Conservation (phyloP, 192 early-diverging fungal species). For the Spizellomyces punctatus region DNA sequence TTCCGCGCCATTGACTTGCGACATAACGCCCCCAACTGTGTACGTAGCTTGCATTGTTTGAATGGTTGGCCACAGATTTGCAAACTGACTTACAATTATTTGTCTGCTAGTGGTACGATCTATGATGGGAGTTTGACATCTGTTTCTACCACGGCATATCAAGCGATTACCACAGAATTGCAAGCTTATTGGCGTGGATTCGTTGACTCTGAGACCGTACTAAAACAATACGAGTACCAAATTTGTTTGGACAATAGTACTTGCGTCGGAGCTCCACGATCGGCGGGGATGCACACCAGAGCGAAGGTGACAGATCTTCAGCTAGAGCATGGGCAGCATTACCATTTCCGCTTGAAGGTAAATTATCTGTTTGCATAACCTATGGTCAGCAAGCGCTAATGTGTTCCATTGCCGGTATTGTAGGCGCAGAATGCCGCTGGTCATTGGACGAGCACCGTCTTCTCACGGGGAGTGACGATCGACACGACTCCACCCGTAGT, state of each 20-base stretch:
- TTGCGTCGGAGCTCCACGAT: background rate
- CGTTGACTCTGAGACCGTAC: background rate
- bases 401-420: background rate
- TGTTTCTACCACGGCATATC: background rate
- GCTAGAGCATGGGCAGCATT: background rate
- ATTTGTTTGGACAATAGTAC: background rate
- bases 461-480: conserved; percentile 5
- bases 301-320: background rate
- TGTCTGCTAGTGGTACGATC: background rate
- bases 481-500: background rate
- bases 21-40: conserved; percentile 1
- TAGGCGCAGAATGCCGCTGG: conserved; percentile 5
- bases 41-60: background rate
- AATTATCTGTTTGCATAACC: background rate
- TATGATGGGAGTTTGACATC: conserved; percentile 2
- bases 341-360: background rate
- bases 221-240: conserved; percentile 1
- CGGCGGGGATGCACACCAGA: background rate
- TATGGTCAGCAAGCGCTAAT: background rate
- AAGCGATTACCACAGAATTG: background rate
- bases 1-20: background rate
- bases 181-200: background rate
- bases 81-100: background rate
- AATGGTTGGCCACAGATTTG: background rate
- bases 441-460: background rate